Evolutionary conservation across 129 eudicot genomes (phyloP).

Genomic region (Flaveria bidentis): DNA sequence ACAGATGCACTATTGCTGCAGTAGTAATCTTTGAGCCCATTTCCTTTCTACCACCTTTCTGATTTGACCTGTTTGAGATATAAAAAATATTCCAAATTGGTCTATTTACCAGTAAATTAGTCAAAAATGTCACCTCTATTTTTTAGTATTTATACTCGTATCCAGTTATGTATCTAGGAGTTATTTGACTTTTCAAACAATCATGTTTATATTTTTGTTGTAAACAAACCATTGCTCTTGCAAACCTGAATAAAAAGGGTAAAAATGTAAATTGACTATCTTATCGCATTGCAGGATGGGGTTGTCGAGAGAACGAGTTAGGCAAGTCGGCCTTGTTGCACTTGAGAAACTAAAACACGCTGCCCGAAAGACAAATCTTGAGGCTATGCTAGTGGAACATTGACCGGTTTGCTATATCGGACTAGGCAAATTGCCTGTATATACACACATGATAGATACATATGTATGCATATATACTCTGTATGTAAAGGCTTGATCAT

Average conservation of each 20-base stretch:
- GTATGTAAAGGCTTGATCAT: slow-evolving; percentile 26
- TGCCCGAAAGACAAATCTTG: slow-evolving; percentile 74
- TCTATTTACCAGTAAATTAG: neutral
- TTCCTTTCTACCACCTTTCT: neutral
- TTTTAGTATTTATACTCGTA: neutral
- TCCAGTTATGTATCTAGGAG: neutral
- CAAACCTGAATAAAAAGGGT: slow-evolving; percentile 4
- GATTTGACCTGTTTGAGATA: slow-evolving; percentile 1
- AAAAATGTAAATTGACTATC: neutral
- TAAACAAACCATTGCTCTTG: slow-evolving; percentile 12
- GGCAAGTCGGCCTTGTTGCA: slow-evolving; percentile 96
- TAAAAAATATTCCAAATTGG: neutral
- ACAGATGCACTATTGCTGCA: neutral
- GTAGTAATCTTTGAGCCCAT: neutral
- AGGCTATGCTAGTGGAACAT: slow-evolving; percentile 73
- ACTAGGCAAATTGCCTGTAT: slow-evolving; percentile 32
- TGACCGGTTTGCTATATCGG: slow-evolving; percentile 32
- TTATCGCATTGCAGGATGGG: slow-evolving; percentile 65
- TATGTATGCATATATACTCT: slow-evolving; percentile 27
- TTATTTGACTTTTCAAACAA: slow-evolving; percentile 6
- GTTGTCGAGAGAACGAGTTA: slow-evolving; percentile 91
- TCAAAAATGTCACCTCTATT: no score
- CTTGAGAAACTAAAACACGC: slow-evolving; percentile 89
- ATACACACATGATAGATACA: slow-evolving; percentile 35
- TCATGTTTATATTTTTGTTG: neutral